phyloP scores from a whole-genome alignment of 495 filamentous ascomycete genomes.

The Tuber brumale region DNA sequence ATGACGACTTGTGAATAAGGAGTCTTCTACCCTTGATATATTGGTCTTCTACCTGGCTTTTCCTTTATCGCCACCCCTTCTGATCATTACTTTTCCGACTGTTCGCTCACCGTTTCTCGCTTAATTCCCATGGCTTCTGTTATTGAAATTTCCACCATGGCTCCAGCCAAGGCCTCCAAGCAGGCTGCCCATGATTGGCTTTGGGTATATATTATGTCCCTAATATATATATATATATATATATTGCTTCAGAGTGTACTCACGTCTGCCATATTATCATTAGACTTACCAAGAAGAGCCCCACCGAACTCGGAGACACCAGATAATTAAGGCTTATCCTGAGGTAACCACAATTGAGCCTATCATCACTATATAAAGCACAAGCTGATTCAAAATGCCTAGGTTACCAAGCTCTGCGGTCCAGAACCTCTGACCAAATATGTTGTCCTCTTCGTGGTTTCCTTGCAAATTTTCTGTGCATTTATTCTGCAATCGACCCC shows the following conservation, averaged over 20 bases:
- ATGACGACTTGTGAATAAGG: not conserved
- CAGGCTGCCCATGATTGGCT: conserved; percentile 33
- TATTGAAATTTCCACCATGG: conserved; percentile 23
- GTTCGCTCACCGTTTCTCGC: not conserved
- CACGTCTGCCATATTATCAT: conserved; percentile 39
- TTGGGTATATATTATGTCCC: conserved; percentile 29
- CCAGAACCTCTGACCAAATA: conserved; percentile 95
- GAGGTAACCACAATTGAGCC: conserved; percentile 55
- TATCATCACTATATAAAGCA: not conserved
- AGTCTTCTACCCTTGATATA: not conserved
- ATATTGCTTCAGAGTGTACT: not conserved
- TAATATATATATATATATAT: not conserved
- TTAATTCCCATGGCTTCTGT: conserved; percentile 20
- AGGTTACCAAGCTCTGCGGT: conserved; percentile 97
- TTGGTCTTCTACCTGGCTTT: not conserved
- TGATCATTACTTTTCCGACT: not conserved
- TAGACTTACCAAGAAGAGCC: conserved; percentile 99
- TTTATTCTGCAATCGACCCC: conserved; percentile 71
- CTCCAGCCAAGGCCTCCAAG: conserved; percentile 5
- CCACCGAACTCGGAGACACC: conserved; percentile 77
- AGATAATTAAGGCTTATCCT: conserved; percentile 97
- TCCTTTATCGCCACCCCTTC: not conserved
- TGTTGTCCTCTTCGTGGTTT: conserved; percentile 76
- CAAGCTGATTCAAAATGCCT: conserved; percentile 12
- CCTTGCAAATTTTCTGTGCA: conserved; percentile 71